Percentiles rank a stretch among this genome's conserved stretches.
phyloP scores from a whole-genome alignment of 345 rosid genomes.

The Lumnitzera littorea region DNA sequence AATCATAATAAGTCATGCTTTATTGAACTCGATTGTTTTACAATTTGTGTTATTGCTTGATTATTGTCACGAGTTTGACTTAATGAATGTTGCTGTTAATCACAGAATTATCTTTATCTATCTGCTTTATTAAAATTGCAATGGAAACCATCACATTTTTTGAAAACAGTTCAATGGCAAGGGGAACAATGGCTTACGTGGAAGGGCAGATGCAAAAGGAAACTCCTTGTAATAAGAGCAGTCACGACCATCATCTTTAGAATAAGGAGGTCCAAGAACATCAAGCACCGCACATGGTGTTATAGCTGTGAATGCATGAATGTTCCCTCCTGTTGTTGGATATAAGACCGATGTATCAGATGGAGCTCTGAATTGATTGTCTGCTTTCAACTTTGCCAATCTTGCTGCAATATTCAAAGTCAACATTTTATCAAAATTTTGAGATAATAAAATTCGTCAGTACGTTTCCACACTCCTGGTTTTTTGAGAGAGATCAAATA shows the following conservation, averaged over 20 bases:
- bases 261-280: constrained; percentile 71
- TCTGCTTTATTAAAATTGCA: not conserved
- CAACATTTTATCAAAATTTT: too few species aligned
- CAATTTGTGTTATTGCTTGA: too few species aligned
- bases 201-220: constrained; percentile 13
- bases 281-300: constrained; percentile 67
- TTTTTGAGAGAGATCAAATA: too few species aligned
- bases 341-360: constrained; percentile 55
- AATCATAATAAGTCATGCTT: too few species aligned
- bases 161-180: not conserved
- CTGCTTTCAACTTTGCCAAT: constrained; percentile 31
- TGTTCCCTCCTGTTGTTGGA: constrained; percentile 71
- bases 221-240: constrained; percentile 47
- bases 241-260: constrained; percentile 46
- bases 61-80: too few species aligned
- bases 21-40: too few species aligned
- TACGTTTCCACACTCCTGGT: too few species aligned
- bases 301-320: constrained; percentile 61
- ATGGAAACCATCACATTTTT: not conserved
- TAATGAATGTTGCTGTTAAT: too few species aligned
- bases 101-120: too few species aligned
- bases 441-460: too few species aligned
- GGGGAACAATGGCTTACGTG: constrained; percentile 26
- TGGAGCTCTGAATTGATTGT: constrained; percentile 38
- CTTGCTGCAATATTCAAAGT: constrained; percentile 27